Evolutionary conservation across 1,139 yeast genomes (phyloP), one percentile per base, ranked within the genome.

Genomic region (Komagataea norvegica): DNA sequence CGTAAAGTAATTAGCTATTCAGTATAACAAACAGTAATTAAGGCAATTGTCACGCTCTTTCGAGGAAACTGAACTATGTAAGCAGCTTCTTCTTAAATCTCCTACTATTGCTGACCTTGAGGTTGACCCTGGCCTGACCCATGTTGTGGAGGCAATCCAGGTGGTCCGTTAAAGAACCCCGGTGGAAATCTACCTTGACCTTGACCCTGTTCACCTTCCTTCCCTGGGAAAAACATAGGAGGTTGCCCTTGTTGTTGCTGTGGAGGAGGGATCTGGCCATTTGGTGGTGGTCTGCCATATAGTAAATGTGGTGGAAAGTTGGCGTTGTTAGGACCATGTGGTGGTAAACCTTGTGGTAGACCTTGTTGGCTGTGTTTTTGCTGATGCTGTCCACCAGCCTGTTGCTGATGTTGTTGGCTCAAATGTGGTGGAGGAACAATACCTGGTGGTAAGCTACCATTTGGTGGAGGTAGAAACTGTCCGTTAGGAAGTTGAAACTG

Each of bases 101-200:
- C n/a, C n/a, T n/a, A n/a, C n/a, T 28, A 25, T n/a, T 19, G 29
- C 21, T 33, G 30, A 8, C 20, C 23, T n/a, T 14, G 24, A 14
- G 25, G 9, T 14, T 18, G 19, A 15, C 17, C 23, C 26, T 24
- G 20, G 28, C 25, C 34, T 31, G n/a, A n/a, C n/a, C n/a, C n/a
- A 23, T 25, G 31, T 13, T 31, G 40, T 13, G 36, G 36, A 19
- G 33, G 42, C 29, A 46, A 43, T n/a, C 50, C 52, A 13, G 51
- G 53, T 17, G 49, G 48, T n/a, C 40, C 48, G 26, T 36, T 43
- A 21, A 40, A 44, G 28, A 49, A 48, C 0, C 49, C 48, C 3
- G 56, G 54, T 31, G 54, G 53, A 13, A 46, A 46, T 33, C 49
- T 44, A 11, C 32, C 37, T 22, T 30, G 40, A 8, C 30, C 30